These are phyloP conservation scores for Paecilomyces fulvus DNA, from an alignment of 2,329 filamentous ascomycete genomes.

Conservation along the genomic window DNA sequence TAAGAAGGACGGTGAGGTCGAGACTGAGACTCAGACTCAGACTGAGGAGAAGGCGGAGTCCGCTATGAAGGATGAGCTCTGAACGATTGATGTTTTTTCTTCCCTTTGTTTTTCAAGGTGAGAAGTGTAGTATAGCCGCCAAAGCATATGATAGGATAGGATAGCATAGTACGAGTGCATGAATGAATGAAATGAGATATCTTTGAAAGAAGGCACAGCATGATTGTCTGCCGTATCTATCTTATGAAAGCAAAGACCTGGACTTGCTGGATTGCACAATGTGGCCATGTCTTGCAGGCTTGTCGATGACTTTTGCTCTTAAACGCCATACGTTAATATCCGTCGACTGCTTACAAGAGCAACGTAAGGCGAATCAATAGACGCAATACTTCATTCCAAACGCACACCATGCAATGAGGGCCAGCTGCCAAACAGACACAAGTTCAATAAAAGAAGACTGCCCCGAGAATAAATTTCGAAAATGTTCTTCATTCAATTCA, in stretches of 20 bases:
- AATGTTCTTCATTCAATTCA: background rate
- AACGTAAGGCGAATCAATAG: too few species aligned
- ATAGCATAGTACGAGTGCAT: background rate
- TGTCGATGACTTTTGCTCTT: too few species aligned
- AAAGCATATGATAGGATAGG: background rate
- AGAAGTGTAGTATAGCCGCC: background rate
- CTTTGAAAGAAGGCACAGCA: background rate
- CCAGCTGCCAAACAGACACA: too few species aligned
- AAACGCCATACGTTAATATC: too few species aligned
- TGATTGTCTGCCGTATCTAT: too few species aligned
- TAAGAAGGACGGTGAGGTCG: constrained; percentile 11
- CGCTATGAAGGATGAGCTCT: constrained; percentile 16
- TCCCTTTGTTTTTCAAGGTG: background rate
- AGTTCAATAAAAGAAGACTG: too few species aligned
- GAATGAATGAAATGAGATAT: background rate
- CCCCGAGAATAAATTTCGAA: background rate
- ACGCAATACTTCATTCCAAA: too few species aligned
- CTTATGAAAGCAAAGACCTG: too few species aligned
- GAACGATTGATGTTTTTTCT: constrained; percentile 1
- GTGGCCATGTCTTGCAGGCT: too few species aligned
- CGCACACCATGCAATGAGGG: too few species aligned
- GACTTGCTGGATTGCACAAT: too few species aligned
- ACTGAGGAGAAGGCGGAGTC: background rate
- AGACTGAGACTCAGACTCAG: constrained; percentile 5
- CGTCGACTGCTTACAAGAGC: too few species aligned